Percentiles rank a stretch among this genome's conserved stretches.
These are phyloP conservation scores for Diaporthe eres DNA, from an alignment of 2,329 filamentous ascomycete species.

Conservation along the genomic window DNA sequence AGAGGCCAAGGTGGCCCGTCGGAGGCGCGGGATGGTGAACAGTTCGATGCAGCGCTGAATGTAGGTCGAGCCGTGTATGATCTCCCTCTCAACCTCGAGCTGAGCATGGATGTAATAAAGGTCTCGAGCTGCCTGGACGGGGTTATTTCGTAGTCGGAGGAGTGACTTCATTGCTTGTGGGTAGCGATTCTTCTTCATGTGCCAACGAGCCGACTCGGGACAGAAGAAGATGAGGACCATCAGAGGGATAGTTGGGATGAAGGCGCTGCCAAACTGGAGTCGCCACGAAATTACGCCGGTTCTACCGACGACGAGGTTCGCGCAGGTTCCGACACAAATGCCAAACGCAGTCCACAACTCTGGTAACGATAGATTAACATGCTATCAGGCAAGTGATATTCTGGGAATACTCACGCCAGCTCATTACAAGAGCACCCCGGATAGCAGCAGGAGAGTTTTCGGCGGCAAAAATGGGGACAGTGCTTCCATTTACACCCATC, in stretches of 20 bases:
- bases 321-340: constrained; percentile 69
- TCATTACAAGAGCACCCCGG: constrained; percentile 67
- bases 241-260: constrained; percentile 75
- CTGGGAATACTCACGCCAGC: constrained; percentile 62
- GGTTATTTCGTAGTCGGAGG: constrained; percentile 68
- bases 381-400: constrained; percentile 64
- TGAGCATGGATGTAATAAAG: constrained; percentile 69
- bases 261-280: constrained; percentile 74
- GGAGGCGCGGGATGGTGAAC: constrained; percentile 70
- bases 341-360: constrained; percentile 69
- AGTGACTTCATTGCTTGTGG: constrained; percentile 69
- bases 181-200: constrained; percentile 72
- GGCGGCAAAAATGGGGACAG: constrained; percentile 69
- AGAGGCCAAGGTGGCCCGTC: constrained; percentile 75
- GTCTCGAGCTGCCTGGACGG: constrained; percentile 73
- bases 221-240: constrained; percentile 71
- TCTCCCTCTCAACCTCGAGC: constrained; percentile 58
- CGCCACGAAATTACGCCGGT: constrained; percentile 73
- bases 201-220: constrained; percentile 77
- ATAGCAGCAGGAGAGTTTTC: constrained; percentile 67
- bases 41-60: constrained; percentile 67
- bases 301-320: constrained; percentile 75
- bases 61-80: constrained; percentile 55
- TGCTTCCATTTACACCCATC: constrained; percentile 76
- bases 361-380: constrained; percentile 57